phyloP scores from a whole-genome alignment of 1,139 yeast genomes.

The Suzukiozyma palmioleophila region DNA sequence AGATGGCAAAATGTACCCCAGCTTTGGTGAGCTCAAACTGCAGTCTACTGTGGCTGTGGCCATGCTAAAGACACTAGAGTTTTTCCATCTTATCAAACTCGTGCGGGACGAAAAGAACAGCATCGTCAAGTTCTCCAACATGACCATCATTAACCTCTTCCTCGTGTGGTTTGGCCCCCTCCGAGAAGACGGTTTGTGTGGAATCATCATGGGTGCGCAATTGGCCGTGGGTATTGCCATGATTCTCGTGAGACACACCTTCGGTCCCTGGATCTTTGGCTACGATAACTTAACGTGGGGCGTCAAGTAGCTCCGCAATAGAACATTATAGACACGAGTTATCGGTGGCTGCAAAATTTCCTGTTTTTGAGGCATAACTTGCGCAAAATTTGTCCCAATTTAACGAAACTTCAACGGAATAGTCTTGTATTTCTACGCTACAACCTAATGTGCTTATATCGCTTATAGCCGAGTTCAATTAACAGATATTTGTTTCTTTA shows the following conservation, averaged over 20 bases:
- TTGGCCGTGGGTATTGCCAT: conserved; percentile 62
- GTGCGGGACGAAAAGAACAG: conserved; percentile 27
- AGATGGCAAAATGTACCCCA: conserved; percentile 76
- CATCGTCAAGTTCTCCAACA: conserved; percentile 59
- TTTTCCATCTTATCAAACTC: conserved; percentile 48
- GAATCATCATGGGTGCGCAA: conserved; percentile 56
- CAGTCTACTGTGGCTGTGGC: conserved; percentile 15
- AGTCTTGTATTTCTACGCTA: too few species aligned
- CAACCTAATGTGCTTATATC: too few species aligned
- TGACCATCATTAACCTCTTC: conserved; percentile 80
- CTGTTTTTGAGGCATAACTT: too few species aligned
- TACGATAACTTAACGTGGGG: conserved; percentile 69
- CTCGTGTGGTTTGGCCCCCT: conserved; percentile 87
- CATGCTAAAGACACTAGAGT: conserved; percentile 33
- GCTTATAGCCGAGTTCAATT: too few species aligned
- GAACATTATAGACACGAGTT: background rate
- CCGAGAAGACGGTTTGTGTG: conserved; percentile 75
- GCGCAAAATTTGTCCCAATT: too few species aligned
- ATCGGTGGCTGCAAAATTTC: background rate
- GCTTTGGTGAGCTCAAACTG: conserved; percentile 29
- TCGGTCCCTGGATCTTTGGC: conserved; percentile 86
- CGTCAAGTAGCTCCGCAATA: conserved; percentile 21
- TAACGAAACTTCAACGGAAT: too few species aligned
- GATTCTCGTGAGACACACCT: conserved; percentile 70
- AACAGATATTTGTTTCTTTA: too few species aligned